A percentile compares a stretch with the other conserved stretches of the same genome.
Conservation (phyloP, 495 filamentous ascomycete genomes). For the Jackrogersella minutella region DNA sequence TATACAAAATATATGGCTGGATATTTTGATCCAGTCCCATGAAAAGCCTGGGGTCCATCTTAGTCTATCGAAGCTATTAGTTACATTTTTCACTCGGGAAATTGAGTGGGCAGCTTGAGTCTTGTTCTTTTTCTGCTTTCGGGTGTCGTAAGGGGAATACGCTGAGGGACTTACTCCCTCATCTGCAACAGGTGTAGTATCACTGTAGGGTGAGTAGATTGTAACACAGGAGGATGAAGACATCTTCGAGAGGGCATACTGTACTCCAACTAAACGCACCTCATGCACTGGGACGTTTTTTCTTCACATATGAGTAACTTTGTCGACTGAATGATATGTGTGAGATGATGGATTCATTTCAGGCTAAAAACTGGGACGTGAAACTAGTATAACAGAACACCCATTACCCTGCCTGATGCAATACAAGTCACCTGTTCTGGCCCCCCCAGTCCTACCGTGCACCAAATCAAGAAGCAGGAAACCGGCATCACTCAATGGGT, state of each 20-base stretch:
- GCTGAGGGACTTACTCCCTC: too few species aligned
- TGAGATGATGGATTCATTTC: slow-evolving; percentile 8
- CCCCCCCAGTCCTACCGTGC: slow-evolving; percentile 3
- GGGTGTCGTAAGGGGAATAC: too few species aligned
- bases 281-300: background rate
- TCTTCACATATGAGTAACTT: background rate
- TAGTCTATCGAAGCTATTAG: too few species aligned
- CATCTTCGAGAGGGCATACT: background rate
- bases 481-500: background rate
- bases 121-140: too few species aligned
- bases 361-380: slow-evolving; percentile 13
- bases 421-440: slow-evolving; percentile 29
- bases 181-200: background rate
- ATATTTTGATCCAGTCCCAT: too few species aligned
- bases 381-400: slow-evolving; percentile 23
- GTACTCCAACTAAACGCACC: background rate
- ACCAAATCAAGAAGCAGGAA: slow-evolving; percentile 27
- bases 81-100: too few species aligned
- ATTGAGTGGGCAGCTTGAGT: too few species aligned
- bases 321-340: background rate
- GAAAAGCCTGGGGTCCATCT: too few species aligned
- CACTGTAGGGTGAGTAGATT: background rate
- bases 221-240: background rate
- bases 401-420: slow-evolving; percentile 20
- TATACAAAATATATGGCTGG: too few species aligned